These are phyloP conservation scores for Handroanthus guayacan DNA, from an alignment of 257 asterid species.

Conservation along the genomic window DNA sequence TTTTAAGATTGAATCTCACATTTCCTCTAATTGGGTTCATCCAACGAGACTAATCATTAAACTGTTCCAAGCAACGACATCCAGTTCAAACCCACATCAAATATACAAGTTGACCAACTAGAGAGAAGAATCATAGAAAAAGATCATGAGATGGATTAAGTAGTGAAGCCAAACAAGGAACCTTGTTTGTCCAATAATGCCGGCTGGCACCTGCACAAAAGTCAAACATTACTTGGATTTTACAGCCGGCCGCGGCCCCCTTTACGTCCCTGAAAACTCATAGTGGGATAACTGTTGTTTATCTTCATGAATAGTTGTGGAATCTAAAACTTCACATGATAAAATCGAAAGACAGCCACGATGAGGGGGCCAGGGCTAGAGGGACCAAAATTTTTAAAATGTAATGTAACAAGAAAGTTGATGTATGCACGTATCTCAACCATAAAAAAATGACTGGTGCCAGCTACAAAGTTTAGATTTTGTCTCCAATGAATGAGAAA, in stretches of 20 bases:
- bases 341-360: slow-evolving; percentile 26
- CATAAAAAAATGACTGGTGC: neutral
- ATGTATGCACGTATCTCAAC: neutral
- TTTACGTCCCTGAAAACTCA: neutral
- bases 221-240: slow-evolving; percentile 5
- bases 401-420: neutral
- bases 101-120: neutral
- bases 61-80: too few species aligned
- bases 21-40: too few species aligned
- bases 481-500: slow-evolving; percentile 27
- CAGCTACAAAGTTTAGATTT: slow-evolving; percentile 28
- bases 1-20: too few species aligned
- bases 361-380: neutral
- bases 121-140: neutral
- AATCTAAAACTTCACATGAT: slow-evolving; percentile 33
- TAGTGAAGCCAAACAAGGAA: neutral
- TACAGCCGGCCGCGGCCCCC: neutral
- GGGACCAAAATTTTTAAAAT: slow-evolving; percentile 29
- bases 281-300: neutral
- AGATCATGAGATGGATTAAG: neutral
- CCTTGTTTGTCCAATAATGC: neutral
- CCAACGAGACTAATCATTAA: too few species aligned
- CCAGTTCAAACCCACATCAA: too few species aligned
- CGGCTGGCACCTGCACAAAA: neutral
- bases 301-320: slow-evolving; percentile 6